Percentiles rank a stretch among this genome's conserved stretches.
These are phyloP conservation scores for Trichoderma sp. DNA, from an alignment of 2,329 filamentous ascomycete species.

Conservation along the genomic window DNA sequence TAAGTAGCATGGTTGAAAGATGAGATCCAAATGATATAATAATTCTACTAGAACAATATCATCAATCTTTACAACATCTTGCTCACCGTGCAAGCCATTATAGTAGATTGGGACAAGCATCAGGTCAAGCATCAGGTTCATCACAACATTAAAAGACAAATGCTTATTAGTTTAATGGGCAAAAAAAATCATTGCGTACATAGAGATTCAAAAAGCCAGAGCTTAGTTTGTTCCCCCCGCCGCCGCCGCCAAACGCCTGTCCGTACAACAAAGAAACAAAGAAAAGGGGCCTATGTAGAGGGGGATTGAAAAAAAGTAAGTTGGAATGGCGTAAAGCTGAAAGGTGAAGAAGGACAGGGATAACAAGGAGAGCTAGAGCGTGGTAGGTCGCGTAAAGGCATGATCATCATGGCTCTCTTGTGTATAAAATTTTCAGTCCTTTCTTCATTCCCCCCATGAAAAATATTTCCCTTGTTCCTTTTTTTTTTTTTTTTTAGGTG, in stretches of 20 bases:
- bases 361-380: background rate
- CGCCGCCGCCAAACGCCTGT: constrained; percentile 10
- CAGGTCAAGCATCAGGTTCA: background rate
- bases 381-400: background rate
- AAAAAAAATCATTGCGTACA: background rate
- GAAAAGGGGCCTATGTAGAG: background rate
- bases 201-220: background rate
- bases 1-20: background rate
- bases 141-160: background rate
- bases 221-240: background rate
- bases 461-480: background rate
- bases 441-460: background rate
- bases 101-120: background rate
- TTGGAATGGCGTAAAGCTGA: background rate
- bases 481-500: background rate
- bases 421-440: background rate
- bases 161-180: background rate
- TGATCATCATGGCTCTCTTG: background rate
- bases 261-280: background rate
- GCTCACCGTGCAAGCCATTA: background rate
- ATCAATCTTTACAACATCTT: background rate
- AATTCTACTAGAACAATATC: no score
- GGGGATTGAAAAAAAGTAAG: background rate
- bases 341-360: no score
- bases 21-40: background rate